These are phyloP conservation scores for Aspergillus terreus DNA, from an alignment of 2,329 filamentous ascomycete species.

Conservation along the genomic window DNA sequence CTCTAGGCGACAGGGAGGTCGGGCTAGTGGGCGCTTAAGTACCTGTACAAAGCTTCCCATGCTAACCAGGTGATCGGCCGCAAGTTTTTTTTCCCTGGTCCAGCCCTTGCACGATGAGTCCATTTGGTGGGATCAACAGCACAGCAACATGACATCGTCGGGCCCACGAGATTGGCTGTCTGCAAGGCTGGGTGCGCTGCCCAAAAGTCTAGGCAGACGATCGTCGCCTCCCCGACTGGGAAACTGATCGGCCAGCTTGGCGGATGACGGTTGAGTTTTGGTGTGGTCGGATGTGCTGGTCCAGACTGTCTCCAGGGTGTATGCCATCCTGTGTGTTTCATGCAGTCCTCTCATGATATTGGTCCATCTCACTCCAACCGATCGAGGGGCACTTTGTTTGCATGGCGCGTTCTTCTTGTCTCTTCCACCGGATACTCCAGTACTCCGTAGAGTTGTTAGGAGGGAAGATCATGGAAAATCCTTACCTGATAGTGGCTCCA, in stretches of 20 bases:
- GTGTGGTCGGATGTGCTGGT: not conserved
- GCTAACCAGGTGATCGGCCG: constrained; percentile 4
- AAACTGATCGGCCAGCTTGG: constrained; percentile 8
- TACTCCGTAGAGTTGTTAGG: too few relatives aligned
- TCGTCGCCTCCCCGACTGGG: constrained; percentile 2
- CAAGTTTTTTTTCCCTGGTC: not conserved
- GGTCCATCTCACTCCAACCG: too few relatives aligned
- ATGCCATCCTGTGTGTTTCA: too few relatives aligned
- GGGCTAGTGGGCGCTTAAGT: not conserved
- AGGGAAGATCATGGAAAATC: too few relatives aligned
- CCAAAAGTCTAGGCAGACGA: constrained; percentile 10
- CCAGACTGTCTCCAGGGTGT: too few relatives aligned
- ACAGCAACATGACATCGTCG: constrained; percentile 15
- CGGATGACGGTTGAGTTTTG: not conserved
- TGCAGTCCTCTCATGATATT: too few relatives aligned
- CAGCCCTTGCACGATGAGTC: constrained; percentile 1
- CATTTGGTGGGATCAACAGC: constrained; percentile 7
- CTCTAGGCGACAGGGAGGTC: not conserved
- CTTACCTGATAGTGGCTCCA: too few relatives aligned
- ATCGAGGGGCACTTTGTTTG: too few relatives aligned
- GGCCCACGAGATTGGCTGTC: constrained; percentile 10
- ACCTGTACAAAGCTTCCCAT: not conserved
- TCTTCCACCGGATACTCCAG: too few relatives aligned
- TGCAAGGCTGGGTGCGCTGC: constrained; percentile 5
- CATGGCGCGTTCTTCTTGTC: too few relatives aligned